Evolutionary conservation across 2,329 filamentous ascomycete genomes (phyloP).

Genomic region (Aspergillus pseudoglaucus): DNA sequence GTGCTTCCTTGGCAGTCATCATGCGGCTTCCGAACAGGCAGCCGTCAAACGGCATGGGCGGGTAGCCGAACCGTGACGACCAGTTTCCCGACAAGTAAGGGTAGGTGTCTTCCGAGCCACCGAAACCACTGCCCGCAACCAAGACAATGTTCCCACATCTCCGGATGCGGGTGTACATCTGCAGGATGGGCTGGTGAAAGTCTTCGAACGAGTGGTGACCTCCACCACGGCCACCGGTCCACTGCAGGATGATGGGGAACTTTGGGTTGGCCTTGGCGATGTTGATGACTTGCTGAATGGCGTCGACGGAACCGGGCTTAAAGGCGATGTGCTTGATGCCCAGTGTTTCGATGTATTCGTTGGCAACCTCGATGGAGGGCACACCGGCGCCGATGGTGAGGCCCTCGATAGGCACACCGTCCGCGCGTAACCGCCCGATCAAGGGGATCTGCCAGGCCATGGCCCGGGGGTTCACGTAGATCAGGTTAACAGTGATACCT

Average conservation of each 20-base stretch:
- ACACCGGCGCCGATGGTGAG: conserved; percentile 88
- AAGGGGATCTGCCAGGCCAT: conserved; percentile 92
- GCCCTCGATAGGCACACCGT: conserved; percentile 86
- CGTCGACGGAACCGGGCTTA: conserved; percentile 84
- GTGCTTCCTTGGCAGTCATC: conserved; percentile 89
- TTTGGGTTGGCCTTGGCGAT: conserved; percentile 85
- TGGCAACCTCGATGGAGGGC: conserved; percentile 84
- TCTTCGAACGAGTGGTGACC: conserved; percentile 92
- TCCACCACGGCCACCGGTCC: conserved; percentile 88
- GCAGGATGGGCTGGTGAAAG: conserved; percentile 83
- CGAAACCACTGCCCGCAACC: conserved; percentile 83
- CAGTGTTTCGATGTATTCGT: conserved; percentile 87
- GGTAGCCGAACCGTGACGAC: conserved; percentile 80
- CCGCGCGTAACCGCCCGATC: conserved; percentile 68
- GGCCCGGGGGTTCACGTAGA: conserved; percentile 81
- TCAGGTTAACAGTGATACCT: conserved; percentile 83
- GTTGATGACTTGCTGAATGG: conserved; percentile 83
- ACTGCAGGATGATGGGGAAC: conserved; percentile 84
- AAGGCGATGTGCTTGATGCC: conserved; percentile 89
- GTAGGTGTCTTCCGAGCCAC: conserved; percentile 82
- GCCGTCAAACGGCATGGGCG: conserved; percentile 88
- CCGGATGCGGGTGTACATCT: conserved; percentile 85
- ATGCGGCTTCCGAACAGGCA: conserved; percentile 85
- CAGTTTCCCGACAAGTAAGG: conserved; percentile 84
- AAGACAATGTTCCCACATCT: conserved; percentile 80